Evolutionary conservation across 345 rosid species (phyloP), one percentile per base, ranked within the genome.

Genomic region (Turnera subulata): DNA sequence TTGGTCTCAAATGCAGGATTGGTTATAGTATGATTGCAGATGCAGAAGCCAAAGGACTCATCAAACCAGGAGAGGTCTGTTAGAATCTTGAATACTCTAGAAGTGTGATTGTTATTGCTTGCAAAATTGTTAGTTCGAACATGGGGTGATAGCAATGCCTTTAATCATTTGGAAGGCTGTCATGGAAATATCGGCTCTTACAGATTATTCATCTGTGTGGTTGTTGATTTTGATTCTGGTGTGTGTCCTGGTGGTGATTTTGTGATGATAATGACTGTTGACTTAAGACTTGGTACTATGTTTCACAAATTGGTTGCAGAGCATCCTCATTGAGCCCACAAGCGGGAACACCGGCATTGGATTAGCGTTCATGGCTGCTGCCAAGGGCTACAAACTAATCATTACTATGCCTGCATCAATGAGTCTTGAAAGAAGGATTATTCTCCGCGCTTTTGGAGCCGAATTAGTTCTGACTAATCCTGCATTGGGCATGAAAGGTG

Each of bases 321-420:
- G 95, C 68, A 84, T 85, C 44, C 58, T 91, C 51, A 80, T 91
- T 75, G 98, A 91, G 74, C 96, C 95, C 11, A 91, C 96, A n/a
- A 91, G 96, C 69, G 97, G 97, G 64, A 88, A 91, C 63, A 91
- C 97, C 5, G 97, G 97, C 58, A 87, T 91, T 42, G 96, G 94
- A 23, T 77, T 91, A 66, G 96, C 97, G 3, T 88, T 91, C 74
- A 78, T 90, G 67, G 96, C 96, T 5, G 96, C 96, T 40, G 95
- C 94, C 12, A 91, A 91, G 70, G 78, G 85, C 16, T 91, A 91
- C 65, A 82, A 59, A 78, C 86, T 85, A 56, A 81, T 88, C 50
- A 84, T 91, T 48, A 85, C 95, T 11, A 88, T 91, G 98, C 96
- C 98, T 50, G 90, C 96, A 56, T 82, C 96, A 5, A 91, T 85